Percentiles rank a stretch among this genome's conserved stretches.
phyloP scores from a whole-genome alignment of 306 rosid genomes.

The Cicer yamashitae region DNA sequence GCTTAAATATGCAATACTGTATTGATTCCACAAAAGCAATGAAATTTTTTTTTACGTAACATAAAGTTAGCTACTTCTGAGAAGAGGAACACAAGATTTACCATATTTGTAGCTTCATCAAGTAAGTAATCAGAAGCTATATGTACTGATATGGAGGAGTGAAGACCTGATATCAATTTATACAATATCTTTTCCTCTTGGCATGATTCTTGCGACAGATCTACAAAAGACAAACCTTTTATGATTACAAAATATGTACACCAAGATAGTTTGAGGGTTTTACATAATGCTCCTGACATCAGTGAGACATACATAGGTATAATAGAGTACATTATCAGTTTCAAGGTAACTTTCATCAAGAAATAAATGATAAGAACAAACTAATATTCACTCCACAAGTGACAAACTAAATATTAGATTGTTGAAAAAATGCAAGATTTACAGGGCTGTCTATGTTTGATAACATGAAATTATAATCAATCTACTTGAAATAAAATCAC shows the following conservation, averaged over 20 bases:
- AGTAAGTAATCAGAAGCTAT: constrained; percentile 88
- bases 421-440: constrained; percentile 22
- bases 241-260: background rate
- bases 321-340: constrained; percentile 8
- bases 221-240: constrained; percentile 48
- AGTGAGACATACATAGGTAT: constrained; percentile 1
- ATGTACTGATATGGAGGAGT: constrained; percentile 94
- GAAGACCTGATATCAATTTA: constrained; percentile 98
- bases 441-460: background rate
- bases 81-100: constrained; percentile 43
- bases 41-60: constrained; percentile 14
- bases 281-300: constrained; percentile 29
- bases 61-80: constrained; percentile 20
- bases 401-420: constrained; percentile 23
- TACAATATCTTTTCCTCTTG: constrained; percentile 89
- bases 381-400: background rate
- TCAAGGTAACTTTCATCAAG: constrained; percentile 6
- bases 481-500: constrained; percentile 7
- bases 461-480: constrained; percentile 7
- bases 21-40: constrained; percentile 32
- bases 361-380: constrained; percentile 29
- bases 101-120: constrained; percentile 73
- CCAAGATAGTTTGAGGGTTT: constrained; percentile 28
- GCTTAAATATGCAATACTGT: constrained; percentile 22
- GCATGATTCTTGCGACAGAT: constrained; percentile 82